Base-by-base conservation (phyloP, 2,329 filamentous ascomycete species). In the Colletotrichum somersetense region DNA sequence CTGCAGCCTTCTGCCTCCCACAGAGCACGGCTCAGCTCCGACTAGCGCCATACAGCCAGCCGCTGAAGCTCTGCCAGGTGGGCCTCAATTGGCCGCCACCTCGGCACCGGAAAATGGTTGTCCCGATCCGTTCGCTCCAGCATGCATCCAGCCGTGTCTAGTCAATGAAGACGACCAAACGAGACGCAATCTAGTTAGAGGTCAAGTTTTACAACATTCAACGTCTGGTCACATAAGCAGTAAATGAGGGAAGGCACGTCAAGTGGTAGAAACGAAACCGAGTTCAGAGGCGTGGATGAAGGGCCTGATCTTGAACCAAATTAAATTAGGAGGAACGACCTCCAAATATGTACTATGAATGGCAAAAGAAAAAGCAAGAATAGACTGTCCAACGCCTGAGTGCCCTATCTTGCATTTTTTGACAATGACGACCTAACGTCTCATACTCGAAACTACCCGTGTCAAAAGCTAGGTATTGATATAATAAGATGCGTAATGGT, bases 1-100 rank as follows among this genome's bases (percentile, higher is more conserved):
- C 70, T 72, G 70, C 48, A 72, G 70, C 70, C 70, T 72, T 72
- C 70, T 55, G 53, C 52, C 65, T 71, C 62, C 50, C 50, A 53
- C 33, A 46, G 16, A 68, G 52, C 69, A 72, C 66, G 66, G 70
- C 66, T 64, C 59, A 70, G 70, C 59, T 72, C 42, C 53, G 33
- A 65, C 59, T 44, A 69, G 61, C 55, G 66, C 59, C 59, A 40
- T 40, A 40, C 12, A 40, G 12, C 38, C 38, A 40, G 44, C 59
- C 46, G 56, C 66, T 55, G 70, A 61, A 72, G 70, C 66, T 72
- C 66, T 72, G 52, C 53, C 55, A 18, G 30, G n/a, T 23, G 12
- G 30, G 46, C 38, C 55, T 11, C 63, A 33, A 72, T 64, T 69
- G 61, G 70, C 48, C 23, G 10, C 16, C 7, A 3, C 1, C 0